Percentiles rank a stretch among this genome's conserved stretches.
These are phyloP conservation scores for Aspergillus sp. DNA, from an alignment of 2,329 filamentous ascomycete species.

Conservation along the genomic window DNA sequence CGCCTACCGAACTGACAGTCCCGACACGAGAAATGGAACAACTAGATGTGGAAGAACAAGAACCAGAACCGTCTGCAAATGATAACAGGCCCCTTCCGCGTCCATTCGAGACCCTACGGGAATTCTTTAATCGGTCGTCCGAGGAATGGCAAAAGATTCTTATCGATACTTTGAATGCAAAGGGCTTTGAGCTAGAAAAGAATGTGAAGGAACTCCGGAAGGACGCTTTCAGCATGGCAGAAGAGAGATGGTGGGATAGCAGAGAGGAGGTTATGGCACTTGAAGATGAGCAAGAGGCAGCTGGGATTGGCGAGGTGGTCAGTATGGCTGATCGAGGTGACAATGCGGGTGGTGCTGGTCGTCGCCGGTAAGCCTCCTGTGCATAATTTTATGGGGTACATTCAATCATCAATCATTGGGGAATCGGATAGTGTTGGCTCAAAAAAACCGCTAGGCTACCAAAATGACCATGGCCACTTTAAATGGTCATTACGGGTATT, in stretches of 20 bases:
- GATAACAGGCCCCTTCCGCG: slow-evolving; percentile 68
- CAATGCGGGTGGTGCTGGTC: slow-evolving; percentile 40
- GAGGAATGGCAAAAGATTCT: slow-evolving; percentile 85
- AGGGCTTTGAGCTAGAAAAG: slow-evolving; percentile 49
- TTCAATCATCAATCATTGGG: no score
- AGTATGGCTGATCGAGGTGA: slow-evolving; percentile 66
- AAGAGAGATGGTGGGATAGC: slow-evolving; percentile 98
- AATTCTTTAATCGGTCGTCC: slow-evolving; percentile 84
- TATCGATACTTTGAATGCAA: slow-evolving; percentile 64
- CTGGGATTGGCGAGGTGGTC: slow-evolving; percentile 90
- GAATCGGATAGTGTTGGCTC: no score
- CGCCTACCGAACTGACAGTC: slow-evolving; percentile 29
- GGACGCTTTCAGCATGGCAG: slow-evolving; percentile 79
- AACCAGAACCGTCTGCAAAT: slow-evolving; percentile 44
- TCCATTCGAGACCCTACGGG: slow-evolving; percentile 81
- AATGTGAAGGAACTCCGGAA: slow-evolving; percentile 87
- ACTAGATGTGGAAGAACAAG: slow-evolving; percentile 32
- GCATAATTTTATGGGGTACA: no score
- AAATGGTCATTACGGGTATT: no score
- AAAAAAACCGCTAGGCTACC: no score
- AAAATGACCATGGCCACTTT: no score
- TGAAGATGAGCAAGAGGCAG: slow-evolving; percentile 93
- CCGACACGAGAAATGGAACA: slow-evolving; percentile 31
- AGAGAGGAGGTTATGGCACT: slow-evolving; percentile 84
- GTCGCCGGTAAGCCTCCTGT: slow-evolving; percentile 33